A percentile compares a stretch with the other conserved stretches of the same genome.
These are phyloP conservation scores for Casuarina equisetifolia DNA, from an alignment of 306 rosid species.

Conservation along the genomic window DNA sequence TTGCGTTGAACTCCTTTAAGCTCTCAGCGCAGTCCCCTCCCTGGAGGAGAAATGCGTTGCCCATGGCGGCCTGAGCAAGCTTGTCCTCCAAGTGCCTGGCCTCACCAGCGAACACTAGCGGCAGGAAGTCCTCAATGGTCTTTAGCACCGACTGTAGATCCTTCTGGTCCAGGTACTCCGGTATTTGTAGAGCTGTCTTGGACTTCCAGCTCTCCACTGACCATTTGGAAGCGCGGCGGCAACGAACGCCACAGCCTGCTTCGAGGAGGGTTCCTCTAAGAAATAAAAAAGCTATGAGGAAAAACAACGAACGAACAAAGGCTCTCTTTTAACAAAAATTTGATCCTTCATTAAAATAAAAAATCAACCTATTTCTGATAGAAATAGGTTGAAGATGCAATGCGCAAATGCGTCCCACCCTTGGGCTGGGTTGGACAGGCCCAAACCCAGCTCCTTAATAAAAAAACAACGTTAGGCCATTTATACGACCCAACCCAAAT, in stretches of 20 bases:
- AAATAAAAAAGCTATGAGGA: too few species aligned
- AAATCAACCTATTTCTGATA: too few species aligned
- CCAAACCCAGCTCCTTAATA: too few species aligned
- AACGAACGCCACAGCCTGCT: conserved; percentile 1
- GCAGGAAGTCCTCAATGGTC: conserved; percentile 63
- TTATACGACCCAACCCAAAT: too few species aligned
- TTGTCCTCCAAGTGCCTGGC: conserved; percentile 68
- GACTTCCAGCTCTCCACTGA: conserved; percentile 57
- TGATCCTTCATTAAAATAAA: too few species aligned
- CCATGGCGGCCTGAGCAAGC: conserved; percentile 67
- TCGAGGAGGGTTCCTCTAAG: conserved; percentile 31
- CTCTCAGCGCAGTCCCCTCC: conserved; percentile 83
- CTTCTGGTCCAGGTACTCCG: conserved; percentile 60
- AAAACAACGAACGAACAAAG: too few species aligned
- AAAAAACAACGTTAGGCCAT: too few species aligned
- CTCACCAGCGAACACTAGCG: conserved; percentile 76
- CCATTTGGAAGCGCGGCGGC: conserved; percentile 39
- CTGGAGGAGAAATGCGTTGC: conserved; percentile 68
- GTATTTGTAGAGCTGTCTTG: conserved; percentile 59
- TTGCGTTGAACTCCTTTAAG: conserved; percentile 69
- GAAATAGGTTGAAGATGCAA: too few species aligned
- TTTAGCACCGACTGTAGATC: conserved; percentile 48
- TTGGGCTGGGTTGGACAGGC: too few species aligned
- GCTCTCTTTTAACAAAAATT: too few species aligned
- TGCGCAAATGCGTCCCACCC: too few species aligned